Percentiles rank a stretch among this genome's conserved stretches.
Conservation (phyloP, 192 early-diverging fungal genomes). For the Haplosporangium gracile region DNA sequence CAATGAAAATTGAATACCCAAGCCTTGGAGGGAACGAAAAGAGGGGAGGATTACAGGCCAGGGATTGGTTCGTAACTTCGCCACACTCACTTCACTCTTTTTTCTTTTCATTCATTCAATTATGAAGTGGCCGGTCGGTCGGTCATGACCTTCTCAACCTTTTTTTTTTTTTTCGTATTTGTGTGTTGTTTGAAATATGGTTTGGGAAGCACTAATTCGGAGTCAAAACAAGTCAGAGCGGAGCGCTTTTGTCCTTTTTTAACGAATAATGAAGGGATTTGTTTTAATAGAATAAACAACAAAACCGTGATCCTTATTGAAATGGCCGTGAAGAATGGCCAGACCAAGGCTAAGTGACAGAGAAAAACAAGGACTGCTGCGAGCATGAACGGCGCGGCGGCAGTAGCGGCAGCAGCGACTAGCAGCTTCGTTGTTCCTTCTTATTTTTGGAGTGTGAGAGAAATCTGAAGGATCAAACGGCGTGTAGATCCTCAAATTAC, state of each 20-base stretch:
- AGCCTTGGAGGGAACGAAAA: not conserved
- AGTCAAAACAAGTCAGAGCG: slow-evolving; percentile 2
- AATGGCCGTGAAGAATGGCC: not conserved
- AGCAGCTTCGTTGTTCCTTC: too few relatives aligned
- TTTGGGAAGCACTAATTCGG: not conserved
- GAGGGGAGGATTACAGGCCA: not conserved
- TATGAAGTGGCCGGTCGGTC: not conserved
- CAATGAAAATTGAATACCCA: not conserved
- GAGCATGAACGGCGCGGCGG: too few relatives aligned
- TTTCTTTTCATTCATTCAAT: not conserved
- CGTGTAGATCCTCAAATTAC: not conserved
- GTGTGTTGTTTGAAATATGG: not conserved
- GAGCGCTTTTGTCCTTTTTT: not conserved
- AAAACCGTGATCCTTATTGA: not conserved
- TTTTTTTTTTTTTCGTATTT: not conserved
- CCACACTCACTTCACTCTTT: not conserved
- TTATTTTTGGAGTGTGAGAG: not conserved
- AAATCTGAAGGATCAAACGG: not conserved
- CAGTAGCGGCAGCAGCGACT: too few relatives aligned
- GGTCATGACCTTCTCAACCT: not conserved
- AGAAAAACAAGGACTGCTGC: not conserved
- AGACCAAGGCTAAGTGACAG: not conserved
- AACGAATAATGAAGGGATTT: not conserved
- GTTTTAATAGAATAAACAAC: not conserved
- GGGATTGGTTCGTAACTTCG: slow-evolving; percentile 1